Conservation (phyloP, 305 asterid species). For the Plantago coronopus region DNA sequence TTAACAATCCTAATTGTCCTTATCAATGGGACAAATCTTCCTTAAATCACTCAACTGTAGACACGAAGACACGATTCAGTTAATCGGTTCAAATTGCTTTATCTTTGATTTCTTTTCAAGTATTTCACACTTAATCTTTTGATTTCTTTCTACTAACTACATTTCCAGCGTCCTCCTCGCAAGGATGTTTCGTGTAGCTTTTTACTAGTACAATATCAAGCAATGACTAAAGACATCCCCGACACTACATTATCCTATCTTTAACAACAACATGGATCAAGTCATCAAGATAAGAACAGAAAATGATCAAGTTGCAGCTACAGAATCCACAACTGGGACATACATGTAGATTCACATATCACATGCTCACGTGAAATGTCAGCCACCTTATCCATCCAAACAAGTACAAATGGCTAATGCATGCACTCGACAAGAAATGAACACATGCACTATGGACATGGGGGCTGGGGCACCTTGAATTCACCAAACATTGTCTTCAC, state of each 20-base stretch:
- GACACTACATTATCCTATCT: too few relatives aligned
- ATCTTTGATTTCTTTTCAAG: neutral
- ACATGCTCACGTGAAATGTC: conserved; percentile 3
- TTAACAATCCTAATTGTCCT: too few relatives aligned
- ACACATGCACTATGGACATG: neutral
- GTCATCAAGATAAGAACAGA: too few relatives aligned
- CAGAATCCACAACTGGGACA: neutral
- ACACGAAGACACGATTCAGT: too few relatives aligned
- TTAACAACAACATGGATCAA: too few relatives aligned
- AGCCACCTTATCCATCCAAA: neutral
- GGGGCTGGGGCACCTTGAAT: neutral
- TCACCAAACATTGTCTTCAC: neutral
- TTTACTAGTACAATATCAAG: too few relatives aligned
- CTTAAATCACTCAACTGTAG: too few relatives aligned
- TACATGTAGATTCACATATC: conserved; percentile 5
- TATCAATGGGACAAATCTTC: too few relatives aligned
- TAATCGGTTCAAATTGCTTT: too few relatives aligned
- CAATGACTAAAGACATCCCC: too few relatives aligned
- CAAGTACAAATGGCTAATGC: conserved; percentile 6
- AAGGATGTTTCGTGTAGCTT: neutral
- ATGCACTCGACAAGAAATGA: conserved; percentile 7
- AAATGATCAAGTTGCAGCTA: neutral
- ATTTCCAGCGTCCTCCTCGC: neutral
- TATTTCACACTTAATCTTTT: neutral
- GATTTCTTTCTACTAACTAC: neutral